phyloP scores from a whole-genome alignment of 768 basidiomycete species.

The Lentinula edodes region DNA sequence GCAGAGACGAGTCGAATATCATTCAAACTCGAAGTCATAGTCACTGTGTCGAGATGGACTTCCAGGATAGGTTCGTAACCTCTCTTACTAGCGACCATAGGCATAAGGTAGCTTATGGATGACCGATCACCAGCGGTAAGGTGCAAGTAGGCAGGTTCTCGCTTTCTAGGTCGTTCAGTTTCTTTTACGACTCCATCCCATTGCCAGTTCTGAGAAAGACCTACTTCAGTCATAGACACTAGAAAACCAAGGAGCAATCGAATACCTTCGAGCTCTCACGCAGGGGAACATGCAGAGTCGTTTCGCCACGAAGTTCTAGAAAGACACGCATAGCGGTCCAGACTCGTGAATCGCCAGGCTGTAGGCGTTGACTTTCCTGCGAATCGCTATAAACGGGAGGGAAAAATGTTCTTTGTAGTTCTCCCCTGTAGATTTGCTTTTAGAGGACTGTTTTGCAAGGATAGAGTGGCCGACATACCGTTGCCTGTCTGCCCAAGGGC shows the following conservation, averaged over 20 bases:
- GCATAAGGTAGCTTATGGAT: constrained; percentile 78
- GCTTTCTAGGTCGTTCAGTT: constrained; percentile 44
- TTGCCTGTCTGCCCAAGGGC: constrained; percentile 96
- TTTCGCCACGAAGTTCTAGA: constrained; percentile 73
- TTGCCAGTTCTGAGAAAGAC: constrained; percentile 70
- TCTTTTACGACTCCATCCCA: constrained; percentile 65
- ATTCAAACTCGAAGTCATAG: constrained; percentile 81
- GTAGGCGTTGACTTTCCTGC: constrained; percentile 49
- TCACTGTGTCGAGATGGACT: constrained; percentile 75
- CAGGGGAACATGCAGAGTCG: constrained; percentile 81
- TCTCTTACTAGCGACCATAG: constrained; percentile 64
- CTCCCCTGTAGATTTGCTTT: constrained; percentile 36
- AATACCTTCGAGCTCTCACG: constrained; percentile 83
- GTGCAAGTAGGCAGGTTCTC: constrained; percentile 70
- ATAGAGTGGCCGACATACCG: constrained; percentile 35
- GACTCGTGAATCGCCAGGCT: constrained; percentile 73
- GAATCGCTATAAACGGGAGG: constrained; percentile 71
- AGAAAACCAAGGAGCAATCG: background rate
- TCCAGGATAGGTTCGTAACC: constrained; percentile 82
- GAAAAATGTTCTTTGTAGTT: constrained; percentile 79
- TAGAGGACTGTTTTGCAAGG: background rate
- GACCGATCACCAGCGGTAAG: constrained; percentile 75
- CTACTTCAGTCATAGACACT: background rate
- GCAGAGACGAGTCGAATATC: constrained; percentile 75
- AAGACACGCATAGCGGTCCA: constrained; percentile 82